Base-by-base conservation (phyloP, 495 filamentous ascomycete species). In the Diplogelasinospora grovesii region DNA sequence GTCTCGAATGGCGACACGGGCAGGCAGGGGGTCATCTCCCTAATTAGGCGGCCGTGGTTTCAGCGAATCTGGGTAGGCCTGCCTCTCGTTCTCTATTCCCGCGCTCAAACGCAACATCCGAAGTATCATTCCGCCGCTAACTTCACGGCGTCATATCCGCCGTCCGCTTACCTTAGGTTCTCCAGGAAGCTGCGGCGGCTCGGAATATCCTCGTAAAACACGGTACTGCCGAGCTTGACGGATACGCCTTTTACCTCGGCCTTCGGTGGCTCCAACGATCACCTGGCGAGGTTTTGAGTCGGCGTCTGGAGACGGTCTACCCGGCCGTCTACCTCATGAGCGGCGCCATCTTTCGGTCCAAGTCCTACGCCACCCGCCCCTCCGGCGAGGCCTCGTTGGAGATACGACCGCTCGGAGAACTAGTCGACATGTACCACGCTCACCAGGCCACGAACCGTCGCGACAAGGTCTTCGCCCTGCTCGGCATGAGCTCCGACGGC, bases 381-480 rank as follows among this genome's bases (percentile, higher is more conserved):
- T n/a, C n/a, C n/a, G n/a, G n/a, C n/a, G n/a, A n/a, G n/a, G n/a
- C n/a, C n/a, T n/a, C n/a, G n/a, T n/a, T 48, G 27, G 18, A 43
- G 46, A 55, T 59, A 36, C 40, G 38, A 15, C 35, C 55, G 36
- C 46, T 66, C 32, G 43, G 50, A 26, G 39, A 62, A 38, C 41
- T 66, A 28, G 38, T 63, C 23, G 58, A 59, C 41, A 60, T 63
- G 50, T 63, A 60, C 39, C 49, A 56, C 41, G 41, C 45, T 16
- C 48, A 48, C 16, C 15, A 57, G 30, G 60, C 60, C 43, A 59
- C 55, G 26, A 33, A 48, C 13, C 42, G 3, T 37, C 56, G 45
- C 24, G 59, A 66, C 44, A 66, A 60, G 40, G 41, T 66, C 15
- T 66, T 56, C 54, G 59, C 60, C 28, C 50, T 66, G 24, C 54